Evolutionary conservation across 2,329 filamentous ascomycete genomes (phyloP).

Genomic region (Colletotrichum sp.): DNA sequence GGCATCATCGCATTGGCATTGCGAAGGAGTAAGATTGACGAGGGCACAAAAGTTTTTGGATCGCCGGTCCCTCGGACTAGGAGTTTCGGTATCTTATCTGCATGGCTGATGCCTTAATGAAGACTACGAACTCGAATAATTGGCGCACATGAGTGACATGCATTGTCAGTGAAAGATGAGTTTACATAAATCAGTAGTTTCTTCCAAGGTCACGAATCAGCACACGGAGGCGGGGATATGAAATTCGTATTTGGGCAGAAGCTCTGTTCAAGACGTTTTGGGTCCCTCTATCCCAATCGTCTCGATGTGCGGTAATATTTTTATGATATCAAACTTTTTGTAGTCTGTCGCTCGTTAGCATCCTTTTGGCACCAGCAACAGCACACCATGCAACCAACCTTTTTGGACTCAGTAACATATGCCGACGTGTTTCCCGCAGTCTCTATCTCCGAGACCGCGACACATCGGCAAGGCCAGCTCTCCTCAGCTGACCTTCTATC

Average conservation of each 20-base stretch:
- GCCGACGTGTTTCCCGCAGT: constrained; percentile 9
- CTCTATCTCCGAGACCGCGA: neutral
- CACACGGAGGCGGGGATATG: neutral
- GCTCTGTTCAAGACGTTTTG: neutral
- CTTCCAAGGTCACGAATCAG: neutral
- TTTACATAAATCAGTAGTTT: neutral
- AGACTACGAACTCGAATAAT: neutral
- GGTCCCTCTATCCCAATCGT: neutral
- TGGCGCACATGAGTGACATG: neutral
- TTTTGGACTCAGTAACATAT: neutral
- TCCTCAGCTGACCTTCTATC: neutral
- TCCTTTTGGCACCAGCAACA: neutral
- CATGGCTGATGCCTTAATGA: constrained; percentile 14
- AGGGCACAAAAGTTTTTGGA: constrained; percentile 1
- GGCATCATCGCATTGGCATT: neutral
- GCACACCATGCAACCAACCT: neutral
- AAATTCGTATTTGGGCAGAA: neutral
- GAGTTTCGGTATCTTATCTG: neutral
- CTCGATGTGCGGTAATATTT: neutral
- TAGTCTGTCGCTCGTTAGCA: neutral
- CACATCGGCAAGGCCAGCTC: constrained; percentile 17
- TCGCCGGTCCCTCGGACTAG: neutral
- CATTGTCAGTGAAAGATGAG: neutral
- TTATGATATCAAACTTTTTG: neutral
- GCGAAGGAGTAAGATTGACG: constrained; percentile 2